Evolutionary conservation across 805 yeast species (phyloP).

Genomic region (Candida arabinofermentans): DNA sequence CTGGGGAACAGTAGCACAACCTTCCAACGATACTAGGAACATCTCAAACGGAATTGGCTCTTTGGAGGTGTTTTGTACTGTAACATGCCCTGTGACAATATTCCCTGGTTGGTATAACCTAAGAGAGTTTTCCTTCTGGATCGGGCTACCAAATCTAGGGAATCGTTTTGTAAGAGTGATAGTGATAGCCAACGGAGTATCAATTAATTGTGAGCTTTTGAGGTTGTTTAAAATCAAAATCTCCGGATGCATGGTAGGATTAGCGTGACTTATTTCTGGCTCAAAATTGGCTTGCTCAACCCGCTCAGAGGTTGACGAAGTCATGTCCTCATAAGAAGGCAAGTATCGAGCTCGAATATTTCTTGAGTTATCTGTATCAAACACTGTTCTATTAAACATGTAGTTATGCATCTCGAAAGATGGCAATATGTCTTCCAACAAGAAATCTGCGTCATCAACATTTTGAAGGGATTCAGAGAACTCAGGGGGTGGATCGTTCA

Average conservation of each 20-base stretch:
- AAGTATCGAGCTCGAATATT: conserved; percentile 7
- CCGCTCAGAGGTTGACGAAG: neutral
- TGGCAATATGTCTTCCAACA: conserved; percentile 51
- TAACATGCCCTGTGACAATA: conserved; percentile 52
- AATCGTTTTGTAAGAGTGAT: conserved; percentile 38
- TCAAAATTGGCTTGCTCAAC: too few species aligned
- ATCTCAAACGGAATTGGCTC: conserved; percentile 53
- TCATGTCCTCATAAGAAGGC: conserved; percentile 21
- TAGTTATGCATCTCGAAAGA: conserved; percentile 65
- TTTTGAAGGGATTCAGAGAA: neutral
- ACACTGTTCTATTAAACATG: conserved; percentile 21
- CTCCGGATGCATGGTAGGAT: conserved; percentile 21
- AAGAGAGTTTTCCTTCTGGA: conserved; percentile 31
- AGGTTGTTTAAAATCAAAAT: conserved; percentile 26
- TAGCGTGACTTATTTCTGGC: conserved; percentile 4
- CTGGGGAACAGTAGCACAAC: conserved; percentile 31
- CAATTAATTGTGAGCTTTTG: conserved; percentile 18
- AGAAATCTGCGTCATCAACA: conserved; percentile 4
- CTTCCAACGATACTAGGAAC: conserved; percentile 58
- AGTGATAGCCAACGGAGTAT: conserved; percentile 22
- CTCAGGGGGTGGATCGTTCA: neutral
- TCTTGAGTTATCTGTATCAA: conserved; percentile 8
- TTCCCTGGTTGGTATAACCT: conserved; percentile 69
- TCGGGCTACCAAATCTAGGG: conserved; percentile 26
- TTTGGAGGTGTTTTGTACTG: conserved; percentile 38